These are phyloP conservation scores for Abrus precatorius DNA, from an alignment of 306 rosid species.

Conservation along the genomic window DNA sequence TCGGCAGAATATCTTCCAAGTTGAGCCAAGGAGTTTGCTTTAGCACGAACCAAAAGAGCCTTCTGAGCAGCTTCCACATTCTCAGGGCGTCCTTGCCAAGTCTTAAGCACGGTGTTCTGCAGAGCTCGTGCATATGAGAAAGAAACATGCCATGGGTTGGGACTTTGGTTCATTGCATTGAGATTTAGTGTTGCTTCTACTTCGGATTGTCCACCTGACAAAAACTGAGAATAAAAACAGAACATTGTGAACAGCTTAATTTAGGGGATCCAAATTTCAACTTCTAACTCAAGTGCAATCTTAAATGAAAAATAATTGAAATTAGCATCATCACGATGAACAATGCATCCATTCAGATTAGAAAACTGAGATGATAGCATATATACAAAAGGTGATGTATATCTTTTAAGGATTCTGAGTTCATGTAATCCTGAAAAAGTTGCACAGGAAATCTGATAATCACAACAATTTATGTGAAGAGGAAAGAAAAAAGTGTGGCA, in stretches of 20 bases:
- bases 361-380: slow-evolving; percentile 17
- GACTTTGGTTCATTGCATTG: slow-evolving; percentile 97
- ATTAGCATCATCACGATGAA: slow-evolving; percentile 16
- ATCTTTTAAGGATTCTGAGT: background rate
- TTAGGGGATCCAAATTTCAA: slow-evolving; percentile 25
- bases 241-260: slow-evolving; percentile 33
- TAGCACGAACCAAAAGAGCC: slow-evolving; percentile 88
- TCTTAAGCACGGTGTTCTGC: slow-evolving; percentile 90
- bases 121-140: slow-evolving; percentile 98
- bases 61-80: slow-evolving; percentile 81
- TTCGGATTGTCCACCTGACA: slow-evolving; percentile 99
- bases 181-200: slow-evolving; percentile 91
- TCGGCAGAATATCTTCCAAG: slow-evolving; percentile 89
- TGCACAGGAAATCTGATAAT: background rate
- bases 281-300: background rate
- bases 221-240: slow-evolving; percentile 64
- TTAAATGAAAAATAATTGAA: slow-evolving; percentile 7
- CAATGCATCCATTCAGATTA: background rate
- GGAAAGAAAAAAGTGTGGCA: slow-evolving; percentile 30
- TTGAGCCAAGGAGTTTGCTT: slow-evolving; percentile 98
- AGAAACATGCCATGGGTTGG: slow-evolving; percentile 99
- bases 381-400: background rate
- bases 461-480: slow-evolving; percentile 12
- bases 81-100: slow-evolving; percentile 95
- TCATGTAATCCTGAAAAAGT: background rate